Evolutionary conservation across 2,329 filamentous ascomycete genomes (phyloP).

Genomic region (Claviceps quebecensis): DNA sequence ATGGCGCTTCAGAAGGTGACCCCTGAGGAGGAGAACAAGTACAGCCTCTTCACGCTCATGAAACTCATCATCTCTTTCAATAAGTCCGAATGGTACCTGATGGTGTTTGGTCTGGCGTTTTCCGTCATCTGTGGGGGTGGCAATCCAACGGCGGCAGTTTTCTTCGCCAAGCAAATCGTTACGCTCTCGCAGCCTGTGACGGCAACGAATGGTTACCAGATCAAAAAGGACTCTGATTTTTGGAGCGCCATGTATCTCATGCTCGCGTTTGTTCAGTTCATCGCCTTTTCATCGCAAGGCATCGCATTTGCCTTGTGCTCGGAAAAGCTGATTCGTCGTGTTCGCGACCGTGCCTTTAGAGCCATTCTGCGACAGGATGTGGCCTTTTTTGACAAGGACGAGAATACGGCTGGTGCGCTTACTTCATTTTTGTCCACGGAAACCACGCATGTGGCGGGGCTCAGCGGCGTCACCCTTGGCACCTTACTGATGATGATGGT

Average conservation of each 20-base stretch:
- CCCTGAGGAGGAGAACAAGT: conserved; percentile 37
- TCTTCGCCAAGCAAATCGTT: conserved; percentile 81
- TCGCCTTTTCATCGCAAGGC: conserved; percentile 56
- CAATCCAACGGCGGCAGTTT: conserved; percentile 54
- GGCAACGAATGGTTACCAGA: conserved; percentile 32
- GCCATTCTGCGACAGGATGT: conserved; percentile 88
- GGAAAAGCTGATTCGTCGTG: conserved; percentile 71
- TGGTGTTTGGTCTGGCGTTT: conserved; percentile 61
- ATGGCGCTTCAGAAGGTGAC: conserved; percentile 46
- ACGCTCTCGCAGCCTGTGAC: conserved; percentile 45
- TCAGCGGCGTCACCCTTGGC: conserved; percentile 77
- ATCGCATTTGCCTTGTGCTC: conserved; percentile 70
- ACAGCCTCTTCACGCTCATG: conserved; percentile 62
- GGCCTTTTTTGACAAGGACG: conserved; percentile 75
- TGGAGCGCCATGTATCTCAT: conserved; percentile 85
- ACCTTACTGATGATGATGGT: conserved; percentile 70
- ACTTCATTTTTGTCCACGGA: conserved; percentile 83
- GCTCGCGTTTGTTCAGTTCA: conserved; percentile 59
- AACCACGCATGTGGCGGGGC: conserved; percentile 75
- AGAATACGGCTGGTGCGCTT: conserved; percentile 78
- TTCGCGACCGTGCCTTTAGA: conserved; percentile 70
- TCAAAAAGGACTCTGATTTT: conserved; percentile 63
- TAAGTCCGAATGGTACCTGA: conserved; percentile 51
- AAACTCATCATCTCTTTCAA: conserved; percentile 75
- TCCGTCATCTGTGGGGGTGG: conserved; percentile 67